Conservation (phyloP, 345 rosid genomes). For the Acer negundo region DNA sequence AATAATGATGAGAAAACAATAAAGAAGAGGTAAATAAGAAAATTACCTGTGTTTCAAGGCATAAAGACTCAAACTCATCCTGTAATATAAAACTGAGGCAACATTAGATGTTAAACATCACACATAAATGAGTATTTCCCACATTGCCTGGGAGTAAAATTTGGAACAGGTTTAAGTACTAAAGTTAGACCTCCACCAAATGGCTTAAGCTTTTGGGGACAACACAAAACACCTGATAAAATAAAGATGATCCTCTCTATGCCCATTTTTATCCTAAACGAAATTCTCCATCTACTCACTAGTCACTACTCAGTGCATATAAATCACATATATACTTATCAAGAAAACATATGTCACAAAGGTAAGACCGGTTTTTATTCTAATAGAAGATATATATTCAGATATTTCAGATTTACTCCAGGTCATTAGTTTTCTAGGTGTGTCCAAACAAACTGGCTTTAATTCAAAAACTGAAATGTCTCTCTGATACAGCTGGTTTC, state of each 20-base stretch:
- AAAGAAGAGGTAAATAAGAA: background rate
- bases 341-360: background rate
- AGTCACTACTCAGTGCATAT: too few relatives aligned
- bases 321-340: background rate
- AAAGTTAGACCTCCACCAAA: background rate
- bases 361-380: too few relatives aligned
- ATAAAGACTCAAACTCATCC: constrained; percentile 63
- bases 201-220: background rate
- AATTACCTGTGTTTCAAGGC: constrained; percentile 60
- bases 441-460: too few relatives aligned
- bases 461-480: too few relatives aligned
- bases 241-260: background rate
- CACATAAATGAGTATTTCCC: background rate
- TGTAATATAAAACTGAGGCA: constrained; percentile 36
- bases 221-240: background rate
- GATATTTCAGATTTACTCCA: too few relatives aligned
- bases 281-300: background rate
- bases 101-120: background rate
- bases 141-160: background rate
- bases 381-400: too few relatives aligned
- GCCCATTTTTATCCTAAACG: background rate
- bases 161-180: background rate
- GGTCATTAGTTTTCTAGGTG: too few relatives aligned
- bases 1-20: background rate
- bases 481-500: too few relatives aligned